Evolutionary conservation across 108 stramenopile genomes (phyloP).

Genomic region (Cyclostephanos invisitatus): DNA sequence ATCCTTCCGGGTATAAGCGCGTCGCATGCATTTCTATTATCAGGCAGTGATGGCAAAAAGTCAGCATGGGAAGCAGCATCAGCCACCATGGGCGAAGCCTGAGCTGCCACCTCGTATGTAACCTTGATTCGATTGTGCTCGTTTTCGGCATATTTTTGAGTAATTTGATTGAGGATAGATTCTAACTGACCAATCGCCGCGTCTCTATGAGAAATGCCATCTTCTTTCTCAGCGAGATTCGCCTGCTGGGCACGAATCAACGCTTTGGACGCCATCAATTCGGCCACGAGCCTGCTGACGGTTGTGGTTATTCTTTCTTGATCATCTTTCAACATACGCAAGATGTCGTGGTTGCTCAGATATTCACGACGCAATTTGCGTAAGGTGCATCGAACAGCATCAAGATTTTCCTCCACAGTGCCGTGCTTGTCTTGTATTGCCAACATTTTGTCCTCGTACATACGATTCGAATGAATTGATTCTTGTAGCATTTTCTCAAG

Average conservation of each 20-base stretch:
- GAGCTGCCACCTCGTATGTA: slow-evolving; percentile 22
- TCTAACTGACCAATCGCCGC: slow-evolving; percentile 29
- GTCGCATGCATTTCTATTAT: slow-evolving; percentile 8
- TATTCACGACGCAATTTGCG: slow-evolving; percentile 25
- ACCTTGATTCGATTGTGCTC: slow-evolving; percentile 38
- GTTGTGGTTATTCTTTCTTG: slow-evolving; percentile 7
- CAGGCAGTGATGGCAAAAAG: slow-evolving; percentile 24
- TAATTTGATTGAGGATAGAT: slow-evolving; percentile 35
- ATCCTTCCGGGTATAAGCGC: slow-evolving; percentile 46
- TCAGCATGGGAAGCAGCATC: slow-evolving; percentile 31
- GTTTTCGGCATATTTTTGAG: slow-evolving; percentile 43
- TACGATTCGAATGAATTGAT: slow-evolving; percentile 20
- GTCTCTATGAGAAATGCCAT: slow-evolving; percentile 30
- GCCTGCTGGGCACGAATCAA: neutral
- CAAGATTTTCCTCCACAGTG: slow-evolving; percentile 15
- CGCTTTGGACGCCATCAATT: slow-evolving; percentile 4
- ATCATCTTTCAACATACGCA: slow-evolving; percentile 18
- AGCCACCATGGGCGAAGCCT: slow-evolving; percentile 23
- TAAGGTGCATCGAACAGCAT: slow-evolving; percentile 14
- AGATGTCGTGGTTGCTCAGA: slow-evolving; percentile 12
- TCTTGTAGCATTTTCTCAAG: slow-evolving; percentile 21
- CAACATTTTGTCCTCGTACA: slow-evolving; percentile 39
- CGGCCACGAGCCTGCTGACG: slow-evolving; percentile 18
- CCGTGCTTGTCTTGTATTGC: slow-evolving; percentile 31
- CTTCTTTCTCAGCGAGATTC: slow-evolving; percentile 13